Percentiles rank a stretch among this genome's conserved stretches.
Conservation (phyloP, 495 filamentous ascomycete genomes). For the Ramalina intermedia region DNA sequence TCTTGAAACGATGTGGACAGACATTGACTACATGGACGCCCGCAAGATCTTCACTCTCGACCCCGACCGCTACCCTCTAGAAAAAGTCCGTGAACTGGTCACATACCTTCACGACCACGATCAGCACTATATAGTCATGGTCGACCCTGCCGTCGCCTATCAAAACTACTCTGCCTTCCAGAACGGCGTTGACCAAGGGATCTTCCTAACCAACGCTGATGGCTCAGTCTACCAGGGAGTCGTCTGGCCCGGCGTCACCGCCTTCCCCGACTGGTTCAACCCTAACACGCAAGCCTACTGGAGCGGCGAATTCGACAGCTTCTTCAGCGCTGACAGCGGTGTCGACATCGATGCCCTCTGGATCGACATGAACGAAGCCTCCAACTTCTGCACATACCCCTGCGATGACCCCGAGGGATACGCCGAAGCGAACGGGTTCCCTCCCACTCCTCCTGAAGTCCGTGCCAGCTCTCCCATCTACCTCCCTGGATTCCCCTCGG, state of each 20-base stretch:
- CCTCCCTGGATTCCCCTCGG: slow-evolving; percentile 56
- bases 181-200: slow-evolving; percentile 41
- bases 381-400: slow-evolving; percentile 60
- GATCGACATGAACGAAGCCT: slow-evolving; percentile 79
- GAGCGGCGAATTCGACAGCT: slow-evolving; percentile 53
- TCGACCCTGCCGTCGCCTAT: slow-evolving; percentile 69
- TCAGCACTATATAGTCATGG: slow-evolving; percentile 78
- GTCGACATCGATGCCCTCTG: slow-evolving; percentile 76
- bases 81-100: slow-evolving; percentile 54
- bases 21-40: slow-evolving; percentile 67
- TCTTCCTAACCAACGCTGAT: slow-evolving; percentile 52
- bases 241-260: slow-evolving; percentile 75
- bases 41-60: slow-evolving; percentile 63
- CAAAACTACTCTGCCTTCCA: slow-evolving; percentile 52
- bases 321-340: slow-evolving; percentile 51
- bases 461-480: slow-evolving; percentile 40
- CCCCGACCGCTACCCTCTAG: slow-evolving; percentile 52
- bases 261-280: slow-evolving; percentile 77
- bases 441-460: slow-evolving; percentile 51
- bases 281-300: slow-evolving; percentile 53
- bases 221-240: slow-evolving; percentile 60
- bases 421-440: slow-evolving; percentile 39
- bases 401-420: slow-evolving; percentile 47
- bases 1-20: slow-evolving; percentile 81
- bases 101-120: slow-evolving; percentile 55